phyloP scores from a whole-genome alignment of 2,329 filamentous ascomycete species.

The Diaporthe helianthi region DNA sequence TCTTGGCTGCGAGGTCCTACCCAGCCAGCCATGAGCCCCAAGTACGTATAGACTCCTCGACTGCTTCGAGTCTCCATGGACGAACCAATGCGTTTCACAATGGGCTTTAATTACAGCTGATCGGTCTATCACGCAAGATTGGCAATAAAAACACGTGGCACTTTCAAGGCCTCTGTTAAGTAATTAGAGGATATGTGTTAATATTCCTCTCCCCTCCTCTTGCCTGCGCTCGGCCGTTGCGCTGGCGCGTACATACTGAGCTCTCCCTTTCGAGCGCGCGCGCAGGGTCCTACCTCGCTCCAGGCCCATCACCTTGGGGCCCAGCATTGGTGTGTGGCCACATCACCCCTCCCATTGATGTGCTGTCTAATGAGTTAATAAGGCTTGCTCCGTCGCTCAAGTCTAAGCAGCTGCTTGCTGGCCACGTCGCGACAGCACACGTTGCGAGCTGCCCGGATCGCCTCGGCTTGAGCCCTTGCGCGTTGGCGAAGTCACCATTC shows the following conservation, averaged over 20 bases:
- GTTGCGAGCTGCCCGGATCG: not conserved
- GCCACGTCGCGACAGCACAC: not conserved
- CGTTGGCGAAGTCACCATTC: not conserved
- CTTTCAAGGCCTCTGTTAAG: not conserved
- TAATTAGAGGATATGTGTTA: no score
- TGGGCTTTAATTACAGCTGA: not conserved
- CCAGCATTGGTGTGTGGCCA: not conserved
- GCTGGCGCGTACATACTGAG: not conserved
- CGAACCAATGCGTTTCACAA: slow-evolving; percentile 2
- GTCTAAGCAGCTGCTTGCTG: not conserved
- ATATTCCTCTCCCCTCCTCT: not conserved
- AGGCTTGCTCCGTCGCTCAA: not conserved
- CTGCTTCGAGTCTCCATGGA: not conserved
- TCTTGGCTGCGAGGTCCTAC: not conserved
- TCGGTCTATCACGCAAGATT: not conserved
- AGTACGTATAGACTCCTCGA: not conserved
- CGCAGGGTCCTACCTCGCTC: slow-evolving; percentile 10
- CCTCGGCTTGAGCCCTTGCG: not conserved
- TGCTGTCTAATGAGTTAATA: not conserved
- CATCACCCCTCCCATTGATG: slow-evolving; percentile 1
- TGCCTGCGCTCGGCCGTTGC: not conserved
- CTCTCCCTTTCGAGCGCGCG: not conserved
- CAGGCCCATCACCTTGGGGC: not conserved
- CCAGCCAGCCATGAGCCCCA: no score
- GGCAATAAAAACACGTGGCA: slow-evolving; percentile 14